These are phyloP conservation scores for Zymoseptoria ardabiliae DNA, from an alignment of 2,329 filamentous ascomycete genomes.

Conservation along the genomic window DNA sequence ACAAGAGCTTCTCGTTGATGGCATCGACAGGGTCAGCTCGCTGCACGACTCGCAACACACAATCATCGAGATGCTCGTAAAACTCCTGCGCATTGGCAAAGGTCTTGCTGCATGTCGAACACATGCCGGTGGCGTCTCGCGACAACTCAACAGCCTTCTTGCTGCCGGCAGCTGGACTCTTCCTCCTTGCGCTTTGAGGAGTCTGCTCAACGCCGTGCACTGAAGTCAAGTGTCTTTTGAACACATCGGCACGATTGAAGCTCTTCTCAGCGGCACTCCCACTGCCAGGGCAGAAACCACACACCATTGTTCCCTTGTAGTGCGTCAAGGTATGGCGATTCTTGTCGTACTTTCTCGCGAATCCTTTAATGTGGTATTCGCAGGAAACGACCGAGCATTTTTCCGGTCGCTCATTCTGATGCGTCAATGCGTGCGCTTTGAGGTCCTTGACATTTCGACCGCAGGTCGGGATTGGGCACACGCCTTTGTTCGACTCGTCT, in stretches of 20 bases:
- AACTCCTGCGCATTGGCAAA: constrained; percentile 90
- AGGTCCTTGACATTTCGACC: constrained; percentile 83
- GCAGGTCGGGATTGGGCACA: constrained; percentile 77
- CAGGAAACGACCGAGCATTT: constrained; percentile 91
- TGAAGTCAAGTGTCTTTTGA: constrained; percentile 86
- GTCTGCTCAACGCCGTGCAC: constrained; percentile 91
- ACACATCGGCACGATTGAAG: constrained; percentile 91
- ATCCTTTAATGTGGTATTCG: constrained; percentile 87
- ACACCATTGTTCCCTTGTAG: constrained; percentile 97
- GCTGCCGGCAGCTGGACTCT: constrained; percentile 39
- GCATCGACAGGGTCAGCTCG: constrained; percentile 51
- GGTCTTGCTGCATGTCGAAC: constrained; percentile 80
- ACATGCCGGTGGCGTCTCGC: constrained; percentile 73
- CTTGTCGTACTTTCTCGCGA: constrained; percentile 93
- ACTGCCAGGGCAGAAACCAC: constrained; percentile 84
- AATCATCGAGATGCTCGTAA: constrained; percentile 85
- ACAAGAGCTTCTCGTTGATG: constrained; percentile 49
- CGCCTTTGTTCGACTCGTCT: constrained; percentile 51
- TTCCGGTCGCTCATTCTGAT: constrained; percentile 82
- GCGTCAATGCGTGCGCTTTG: constrained; percentile 90
- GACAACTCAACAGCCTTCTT: constrained; percentile 67
- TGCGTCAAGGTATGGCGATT: constrained; percentile 90
- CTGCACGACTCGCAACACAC: constrained; percentile 56
- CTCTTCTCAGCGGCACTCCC: constrained; percentile 87
- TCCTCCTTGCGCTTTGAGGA: constrained; percentile 84